phyloP scores from a whole-genome alignment of 495 filamentous ascomycete species.

The Hyphodiscus hymeniophilus region DNA sequence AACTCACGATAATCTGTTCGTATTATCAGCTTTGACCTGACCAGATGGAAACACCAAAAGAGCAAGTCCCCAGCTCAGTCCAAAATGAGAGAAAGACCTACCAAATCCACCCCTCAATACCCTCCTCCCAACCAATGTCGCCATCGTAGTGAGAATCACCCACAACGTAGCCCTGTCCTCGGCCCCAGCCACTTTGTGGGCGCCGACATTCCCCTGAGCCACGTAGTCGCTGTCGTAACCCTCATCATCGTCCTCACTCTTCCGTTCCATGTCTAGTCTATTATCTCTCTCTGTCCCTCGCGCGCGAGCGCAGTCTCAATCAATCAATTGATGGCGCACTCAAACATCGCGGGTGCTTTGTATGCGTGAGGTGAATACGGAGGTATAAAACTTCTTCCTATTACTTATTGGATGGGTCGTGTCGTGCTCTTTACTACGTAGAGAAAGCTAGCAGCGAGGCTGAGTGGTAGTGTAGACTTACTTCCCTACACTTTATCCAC shows the following conservation, averaged over 20 bases:
- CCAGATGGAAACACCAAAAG: too few species aligned
- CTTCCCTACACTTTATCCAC: too few species aligned
- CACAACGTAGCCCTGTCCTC: slow-evolving; percentile 4
- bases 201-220: neutral
- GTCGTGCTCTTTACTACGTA: too few species aligned
- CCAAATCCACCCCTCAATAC: slow-evolving; percentile 18
- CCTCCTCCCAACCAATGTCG: slow-evolving; percentile 13
- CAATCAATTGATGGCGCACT: neutral
- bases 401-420: too few species aligned
- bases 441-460: too few species aligned
- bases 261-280: neutral
- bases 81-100: slow-evolving; percentile 12
- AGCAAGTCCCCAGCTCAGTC: too few species aligned
- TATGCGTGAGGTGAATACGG: too few species aligned
- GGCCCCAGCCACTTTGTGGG: neutral
- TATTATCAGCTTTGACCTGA: slow-evolving; percentile 3
- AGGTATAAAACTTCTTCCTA: too few species aligned
- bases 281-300: neutral
- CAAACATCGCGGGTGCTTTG: too few species aligned
- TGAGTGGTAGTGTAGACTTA: too few species aligned
- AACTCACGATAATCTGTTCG: slow-evolving; percentile 16
- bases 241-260: neutral
- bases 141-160: slow-evolving; percentile 4
- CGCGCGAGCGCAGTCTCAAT: neutral
- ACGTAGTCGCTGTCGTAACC: neutral